Percentiles rank a stretch among this genome's conserved stretches.
Conservation (phyloP, 2,329 filamentous ascomycete genomes). For the Albophoma yamanashiensis region DNA sequence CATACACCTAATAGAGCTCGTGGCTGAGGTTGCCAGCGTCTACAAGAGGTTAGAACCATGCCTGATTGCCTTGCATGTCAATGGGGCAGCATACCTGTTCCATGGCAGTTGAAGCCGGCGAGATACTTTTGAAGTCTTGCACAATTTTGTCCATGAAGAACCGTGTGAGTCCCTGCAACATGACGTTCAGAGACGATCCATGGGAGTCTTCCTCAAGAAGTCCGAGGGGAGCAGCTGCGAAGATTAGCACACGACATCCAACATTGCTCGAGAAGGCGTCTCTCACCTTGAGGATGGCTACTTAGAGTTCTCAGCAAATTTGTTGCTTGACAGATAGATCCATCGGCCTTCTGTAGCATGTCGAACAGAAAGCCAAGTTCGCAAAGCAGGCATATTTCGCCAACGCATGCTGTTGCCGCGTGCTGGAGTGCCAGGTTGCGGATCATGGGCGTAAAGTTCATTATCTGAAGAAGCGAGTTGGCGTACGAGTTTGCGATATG, state of each 20-base stretch:
- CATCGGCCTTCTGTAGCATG: conserved; percentile 93
- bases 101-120: conserved; percentile 50
- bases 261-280: background rate
- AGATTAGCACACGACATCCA: background rate
- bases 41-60: background rate
- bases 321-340: conserved; percentile 89
- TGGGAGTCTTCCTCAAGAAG: conserved; percentile 77
- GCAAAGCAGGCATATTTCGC: conserved; percentile 78
- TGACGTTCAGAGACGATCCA: conserved; percentile 61
- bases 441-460: conserved; percentile 81
- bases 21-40: conserved; percentile 58
- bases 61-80: conserved; percentile 8
- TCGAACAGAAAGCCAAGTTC: conserved; percentile 94
- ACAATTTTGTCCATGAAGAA: conserved; percentile 78
- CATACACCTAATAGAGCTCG: conserved; percentile 69
- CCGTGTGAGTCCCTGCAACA: conserved; percentile 77
- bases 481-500: conserved; percentile 96
- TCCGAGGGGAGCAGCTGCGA: conserved; percentile 56
- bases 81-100: conserved; percentile 45
- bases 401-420: conserved; percentile 72
- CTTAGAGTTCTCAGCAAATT: conserved; percentile 88
- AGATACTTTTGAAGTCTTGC: conserved; percentile 62
- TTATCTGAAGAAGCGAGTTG: conserved; percentile 81
- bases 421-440: conserved; percentile 85
- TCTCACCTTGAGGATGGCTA: conserved; percentile 61